phyloP scores from a whole-genome alignment of 257 asterid genomes.

The Nyctanthes arbortristis region DNA sequence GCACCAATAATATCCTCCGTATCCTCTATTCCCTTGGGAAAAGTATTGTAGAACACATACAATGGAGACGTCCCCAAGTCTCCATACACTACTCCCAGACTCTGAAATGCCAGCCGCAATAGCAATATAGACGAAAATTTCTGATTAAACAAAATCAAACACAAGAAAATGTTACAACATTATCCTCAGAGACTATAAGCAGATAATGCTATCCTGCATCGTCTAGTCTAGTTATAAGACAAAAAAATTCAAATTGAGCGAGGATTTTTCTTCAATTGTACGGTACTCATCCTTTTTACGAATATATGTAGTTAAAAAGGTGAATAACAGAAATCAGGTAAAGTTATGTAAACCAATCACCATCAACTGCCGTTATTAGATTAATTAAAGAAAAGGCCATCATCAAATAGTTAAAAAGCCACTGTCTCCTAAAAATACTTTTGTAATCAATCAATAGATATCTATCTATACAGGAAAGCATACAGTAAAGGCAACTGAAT shows the following conservation, averaged over 20 bases:
- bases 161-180: conserved; percentile 11
- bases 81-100: conserved; percentile 66
- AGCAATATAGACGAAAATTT: conserved; percentile 51
- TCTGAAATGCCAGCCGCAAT: conserved; percentile 65
- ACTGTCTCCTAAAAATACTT: not conserved
- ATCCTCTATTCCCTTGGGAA: conserved; percentile 58
- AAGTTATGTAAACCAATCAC: not conserved
- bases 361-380: not conserved
- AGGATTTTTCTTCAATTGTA: not conserved
- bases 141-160: conserved; percentile 33
- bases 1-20: conserved; percentile 72
- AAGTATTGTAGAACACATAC: conserved; percentile 68
- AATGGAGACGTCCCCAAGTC: conserved; percentile 70
- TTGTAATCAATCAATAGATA: not conserved
- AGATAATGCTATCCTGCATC: not conserved
- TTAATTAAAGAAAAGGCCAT: conserved; percentile 17
- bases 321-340: not conserved
- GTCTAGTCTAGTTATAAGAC: conserved; percentile 4
- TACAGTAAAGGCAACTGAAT: conserved; percentile 7
- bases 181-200: conserved; percentile 3
- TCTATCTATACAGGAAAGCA: not conserved
- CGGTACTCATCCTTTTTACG: no score
- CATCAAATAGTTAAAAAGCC: conserved; percentile 13
- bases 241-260: not conserved
- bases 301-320: not conserved